Evolutionary conservation across 139 green algal genomes (phyloP), one percentile per base, ranked within the genome.

Genomic region (Chlorella sp.): DNA sequence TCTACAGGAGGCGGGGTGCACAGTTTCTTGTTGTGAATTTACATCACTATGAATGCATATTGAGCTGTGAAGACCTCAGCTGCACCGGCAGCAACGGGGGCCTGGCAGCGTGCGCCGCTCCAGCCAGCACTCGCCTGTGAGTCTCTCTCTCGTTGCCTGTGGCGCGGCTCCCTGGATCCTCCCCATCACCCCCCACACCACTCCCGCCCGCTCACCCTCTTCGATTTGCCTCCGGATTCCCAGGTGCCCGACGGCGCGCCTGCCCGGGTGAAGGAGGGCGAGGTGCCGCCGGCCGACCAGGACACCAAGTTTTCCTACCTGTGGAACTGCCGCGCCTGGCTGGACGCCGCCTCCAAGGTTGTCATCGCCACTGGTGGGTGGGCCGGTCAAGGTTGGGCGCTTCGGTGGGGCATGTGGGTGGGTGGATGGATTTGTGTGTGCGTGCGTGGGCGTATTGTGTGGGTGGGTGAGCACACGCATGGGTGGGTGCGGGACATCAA

Each of bases 271-370:
- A 92, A 93, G 89, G 94, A 95, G 34, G 92, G 89, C 37, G 92
- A 90, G 2, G 83, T 95, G 37, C 93, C 95, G 0, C 71, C 90
- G 48, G 42, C 91, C 88, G 15, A 89, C 61, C 88, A 95, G 36
- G 95, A 98, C 92, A 95, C 89, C 86, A 97, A 97, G 92, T 98
- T 93, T 89, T 91, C 91, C 76, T 97, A 97, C 92, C 88, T 98
- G 28, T 97, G 96, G 90, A 95, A 95, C 86, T 97, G 93, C 89
- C 83, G 90, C 18, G 91, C 86, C 0, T 93, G 92, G 86, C 86
- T 95, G 69, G 93, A 94, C 90, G 86, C 91, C 71, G 88, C 84
- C 57, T 75, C 26, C 28, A 60, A 53, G 28, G 61, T 90, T 2
- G 37, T 89, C 76, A 89, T 89, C 14, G 75, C 86, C 30, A 89